Conservation (phyloP, 2,329 filamentous ascomycete genomes). For the Cercospora beticola region DNA sequence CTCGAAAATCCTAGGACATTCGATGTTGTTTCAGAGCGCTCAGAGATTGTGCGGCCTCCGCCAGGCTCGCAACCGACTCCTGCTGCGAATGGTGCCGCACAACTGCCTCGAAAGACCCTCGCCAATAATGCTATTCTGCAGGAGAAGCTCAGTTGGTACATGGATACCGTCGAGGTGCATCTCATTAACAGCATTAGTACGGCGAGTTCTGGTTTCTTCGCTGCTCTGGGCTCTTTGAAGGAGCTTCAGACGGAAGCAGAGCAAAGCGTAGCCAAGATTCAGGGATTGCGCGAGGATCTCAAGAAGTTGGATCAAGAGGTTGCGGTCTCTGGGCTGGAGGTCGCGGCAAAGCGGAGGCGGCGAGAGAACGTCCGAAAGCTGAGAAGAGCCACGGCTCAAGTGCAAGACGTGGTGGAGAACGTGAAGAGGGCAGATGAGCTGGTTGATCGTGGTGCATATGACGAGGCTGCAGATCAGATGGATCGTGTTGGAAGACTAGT, state of each 20-base stretch:
- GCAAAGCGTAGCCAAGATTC: conserved; percentile 85
- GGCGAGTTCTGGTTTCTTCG: conserved; percentile 94
- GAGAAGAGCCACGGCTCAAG: conserved; percentile 77
- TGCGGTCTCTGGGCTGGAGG: conserved; percentile 77
- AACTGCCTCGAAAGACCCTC: conserved; percentile 70
- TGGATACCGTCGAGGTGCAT: conserved; percentile 98
- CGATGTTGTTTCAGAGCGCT: conserved; percentile 92
- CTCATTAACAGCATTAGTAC: conserved; percentile 94
- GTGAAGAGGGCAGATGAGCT: conserved; percentile 75
- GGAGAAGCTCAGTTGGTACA: conserved; percentile 98
- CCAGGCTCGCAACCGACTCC: conserved; percentile 51
- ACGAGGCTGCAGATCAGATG: conserved; percentile 74
- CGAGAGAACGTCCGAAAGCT: conserved; percentile 82
- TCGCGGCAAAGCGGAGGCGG: conserved; percentile 77
- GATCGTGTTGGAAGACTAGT: conserved; percentile 78
- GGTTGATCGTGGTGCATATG: conserved; percentile 80
- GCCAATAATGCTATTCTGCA: conserved; percentile 96
- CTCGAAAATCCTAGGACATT: conserved; percentile 95
- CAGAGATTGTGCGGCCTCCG: conserved; percentile 81
- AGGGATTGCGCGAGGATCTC: conserved; percentile 74
- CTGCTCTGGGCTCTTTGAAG: conserved; percentile 83
- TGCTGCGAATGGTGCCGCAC: conserved; percentile 58
- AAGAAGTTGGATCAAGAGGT: conserved; percentile 81
- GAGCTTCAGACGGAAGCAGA: conserved; percentile 90
- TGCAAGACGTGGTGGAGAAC: conserved; percentile 73